These are phyloP conservation scores for Fusarium udum DNA, from an alignment of 2,329 filamentous ascomycete genomes.

Conservation along the genomic window DNA sequence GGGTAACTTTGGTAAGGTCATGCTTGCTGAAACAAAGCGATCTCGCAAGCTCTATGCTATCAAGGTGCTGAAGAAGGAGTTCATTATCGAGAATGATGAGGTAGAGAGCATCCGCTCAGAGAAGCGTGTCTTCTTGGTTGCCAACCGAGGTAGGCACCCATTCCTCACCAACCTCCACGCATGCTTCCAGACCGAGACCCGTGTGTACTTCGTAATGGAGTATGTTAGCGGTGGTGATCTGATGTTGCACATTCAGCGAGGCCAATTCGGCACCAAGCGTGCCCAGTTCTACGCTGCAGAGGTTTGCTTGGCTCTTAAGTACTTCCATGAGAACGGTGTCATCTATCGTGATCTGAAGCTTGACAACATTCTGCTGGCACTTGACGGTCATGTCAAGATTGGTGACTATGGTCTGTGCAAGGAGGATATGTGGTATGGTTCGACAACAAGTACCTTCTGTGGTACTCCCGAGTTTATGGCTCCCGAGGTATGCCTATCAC, in stretches of 20 bases:
- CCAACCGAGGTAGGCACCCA: constrained; percentile 95
- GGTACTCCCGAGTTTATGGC: constrained; percentile 99
- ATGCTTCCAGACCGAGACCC: constrained; percentile 98
- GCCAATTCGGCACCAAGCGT: constrained; percentile 93
- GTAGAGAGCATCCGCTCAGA: constrained; percentile 98
- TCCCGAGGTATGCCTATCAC: constrained; percentile 74
- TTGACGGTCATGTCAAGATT: constrained; percentile 98
- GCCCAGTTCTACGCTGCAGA: constrained; percentile 99
- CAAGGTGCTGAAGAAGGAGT: constrained; percentile 99
- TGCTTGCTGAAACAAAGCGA: constrained; percentile 97
- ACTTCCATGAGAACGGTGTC: constrained; percentile 99
- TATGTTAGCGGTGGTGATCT: constrained; percentile 98
- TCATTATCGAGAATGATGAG: constrained; percentile 99
- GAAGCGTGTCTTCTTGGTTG: constrained; percentile 96
- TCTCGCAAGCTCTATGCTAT: constrained; percentile 95
- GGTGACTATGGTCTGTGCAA: constrained; percentile 99
- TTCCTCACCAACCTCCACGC: constrained; percentile 96
- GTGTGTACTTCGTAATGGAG: constrained; percentile 99
- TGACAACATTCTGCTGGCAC: constrained; percentile 88
- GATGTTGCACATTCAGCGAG: constrained; percentile 98
- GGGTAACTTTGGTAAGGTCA: constrained; percentile 99
- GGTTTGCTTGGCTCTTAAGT: constrained; percentile 96
- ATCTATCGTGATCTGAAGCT: constrained; percentile 98
- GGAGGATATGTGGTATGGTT: constrained; percentile 99
- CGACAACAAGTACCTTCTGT: constrained; percentile 96